phyloP scores from a whole-genome alignment of 148 eudicot genomes.

The Fagopyrum homotropicum region DNA sequence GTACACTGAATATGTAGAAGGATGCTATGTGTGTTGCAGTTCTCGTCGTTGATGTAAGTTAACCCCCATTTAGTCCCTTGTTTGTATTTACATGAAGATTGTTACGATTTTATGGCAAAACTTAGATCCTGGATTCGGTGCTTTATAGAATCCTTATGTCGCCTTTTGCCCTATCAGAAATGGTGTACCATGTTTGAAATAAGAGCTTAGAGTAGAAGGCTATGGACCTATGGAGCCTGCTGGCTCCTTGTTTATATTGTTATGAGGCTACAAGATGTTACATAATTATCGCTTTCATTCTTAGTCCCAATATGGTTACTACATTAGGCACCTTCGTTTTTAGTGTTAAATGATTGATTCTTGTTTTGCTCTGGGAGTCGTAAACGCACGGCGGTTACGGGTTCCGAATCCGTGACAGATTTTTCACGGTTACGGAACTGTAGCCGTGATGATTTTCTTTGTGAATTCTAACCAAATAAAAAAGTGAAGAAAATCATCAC shows the following conservation, averaged over 20 bases:
- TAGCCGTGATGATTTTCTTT: too few relatives aligned
- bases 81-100: background rate
- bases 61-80: background rate
- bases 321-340: background rate
- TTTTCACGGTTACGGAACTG: too few relatives aligned
- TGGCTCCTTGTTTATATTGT: constrained; percentile 1
- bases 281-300: background rate
- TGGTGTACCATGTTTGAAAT: constrained; percentile 4
- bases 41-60: background rate
- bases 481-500: too few relatives aligned
- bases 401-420: too few relatives aligned
- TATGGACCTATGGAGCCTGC: background rate
- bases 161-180: constrained; percentile 1
- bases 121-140: background rate
- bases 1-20: constrained; percentile 5
- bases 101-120: background rate
- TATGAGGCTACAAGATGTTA: background rate
- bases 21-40: background rate
- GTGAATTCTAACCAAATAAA: too few relatives aligned
- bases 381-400: too few relatives aligned
- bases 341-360: background rate
- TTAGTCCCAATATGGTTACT: background rate
- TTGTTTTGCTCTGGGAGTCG: background rate
- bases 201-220: background rate
- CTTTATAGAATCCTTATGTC: background rate